Evolutionary conservation across 225 moss, liverwort and hornwort species (phyloP), one percentile per base, ranked within the genome.

Genomic region (Physcomitrium patens): DNA sequence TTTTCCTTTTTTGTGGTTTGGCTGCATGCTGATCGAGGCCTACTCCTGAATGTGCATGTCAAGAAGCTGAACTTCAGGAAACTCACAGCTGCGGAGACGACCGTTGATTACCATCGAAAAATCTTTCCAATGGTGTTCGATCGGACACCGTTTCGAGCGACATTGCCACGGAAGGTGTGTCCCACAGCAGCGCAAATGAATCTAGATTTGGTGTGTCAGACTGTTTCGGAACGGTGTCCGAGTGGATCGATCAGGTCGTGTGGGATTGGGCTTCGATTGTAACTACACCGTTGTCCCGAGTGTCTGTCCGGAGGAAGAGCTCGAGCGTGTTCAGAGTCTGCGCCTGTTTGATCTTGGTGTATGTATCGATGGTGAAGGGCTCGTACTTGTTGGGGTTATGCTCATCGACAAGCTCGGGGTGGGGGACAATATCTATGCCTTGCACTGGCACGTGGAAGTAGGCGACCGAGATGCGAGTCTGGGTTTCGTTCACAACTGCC

Each of bases 401-500:
- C 37, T 69, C 62, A 15, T 75, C 59, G 17, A 89, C 67, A 19
- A 89, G 82, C 16, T 87, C 86, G 5, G 89, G 80, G 37, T 77
- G 60, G 1, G 84, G 70, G 28, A 80, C 69, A 23, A 89, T 80
- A 11, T 63, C 78, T 6, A 74, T 47, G 69, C 69, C 46, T 10
- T 58, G 3, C 10, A 9, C 6, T 0, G 89, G 87, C 49, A 75
- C 54, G 77, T 82, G 84, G 77, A 89, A 89, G 79, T 84, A 82
- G 41, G 83, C 84, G 37, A 89, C 56, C 0, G 86, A 89, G 24
- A 82, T 44, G 0, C 89, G 79, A 0, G 86, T 15, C 46, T 63
- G 2, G 59, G 64, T 76, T 45, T 31, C 26, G 78, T 89, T 86
- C 69, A 89, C 89, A 0, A 89, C 89, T 0, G 84, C 87, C 3